phyloP scores from a whole-genome alignment of 495 filamentous ascomycete species.

The Lasiosphaeriaceae sp. region DNA sequence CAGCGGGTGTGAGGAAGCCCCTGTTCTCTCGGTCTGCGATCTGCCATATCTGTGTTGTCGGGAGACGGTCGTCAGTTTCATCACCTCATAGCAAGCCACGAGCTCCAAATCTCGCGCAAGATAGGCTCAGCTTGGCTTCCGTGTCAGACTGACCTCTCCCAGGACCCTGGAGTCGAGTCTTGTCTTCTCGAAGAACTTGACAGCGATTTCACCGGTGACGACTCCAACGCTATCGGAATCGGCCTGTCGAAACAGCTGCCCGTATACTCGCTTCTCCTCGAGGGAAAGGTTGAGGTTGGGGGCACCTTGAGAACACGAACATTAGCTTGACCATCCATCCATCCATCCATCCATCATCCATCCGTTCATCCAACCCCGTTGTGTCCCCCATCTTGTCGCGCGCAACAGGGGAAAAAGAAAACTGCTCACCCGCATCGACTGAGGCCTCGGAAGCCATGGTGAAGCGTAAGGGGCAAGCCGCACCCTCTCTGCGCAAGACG shows the following conservation, averaged over 20 bases:
- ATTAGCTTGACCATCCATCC: background rate
- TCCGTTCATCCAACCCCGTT: too few relatives aligned
- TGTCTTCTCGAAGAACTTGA: conserved; percentile 98
- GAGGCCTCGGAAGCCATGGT: conserved; percentile 29
- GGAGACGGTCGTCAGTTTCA: conserved; percentile 6
- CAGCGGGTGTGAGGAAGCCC: conserved; percentile 83
- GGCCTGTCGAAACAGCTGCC: conserved; percentile 83
- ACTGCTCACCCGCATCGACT: conserved; percentile 25
- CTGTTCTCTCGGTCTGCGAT: conserved; percentile 96
- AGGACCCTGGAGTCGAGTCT: conserved; percentile 76
- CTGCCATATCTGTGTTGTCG: conserved; percentile 80
- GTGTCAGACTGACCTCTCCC: conserved; percentile 67
- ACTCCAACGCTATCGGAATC: conserved; percentile 89
- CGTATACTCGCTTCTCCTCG: conserved; percentile 91
- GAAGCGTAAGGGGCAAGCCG: conserved; percentile 9
- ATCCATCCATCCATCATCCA: background rate
- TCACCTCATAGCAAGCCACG: background rate
- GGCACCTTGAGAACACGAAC: conserved; percentile 37
- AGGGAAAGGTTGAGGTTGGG: conserved; percentile 81
- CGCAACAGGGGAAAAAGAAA: background rate
- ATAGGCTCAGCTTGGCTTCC: background rate
- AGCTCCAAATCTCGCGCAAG: conserved; percentile 5
- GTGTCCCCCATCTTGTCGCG: background rate
- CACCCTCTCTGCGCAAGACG: conserved; percentile 8
- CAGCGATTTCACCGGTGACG: conserved; percentile 91